Evolutionary conservation across 257 asterid species (phyloP), one percentile per base, ranked within the genome.

Genomic region (Cynanchum wilfordii): DNA sequence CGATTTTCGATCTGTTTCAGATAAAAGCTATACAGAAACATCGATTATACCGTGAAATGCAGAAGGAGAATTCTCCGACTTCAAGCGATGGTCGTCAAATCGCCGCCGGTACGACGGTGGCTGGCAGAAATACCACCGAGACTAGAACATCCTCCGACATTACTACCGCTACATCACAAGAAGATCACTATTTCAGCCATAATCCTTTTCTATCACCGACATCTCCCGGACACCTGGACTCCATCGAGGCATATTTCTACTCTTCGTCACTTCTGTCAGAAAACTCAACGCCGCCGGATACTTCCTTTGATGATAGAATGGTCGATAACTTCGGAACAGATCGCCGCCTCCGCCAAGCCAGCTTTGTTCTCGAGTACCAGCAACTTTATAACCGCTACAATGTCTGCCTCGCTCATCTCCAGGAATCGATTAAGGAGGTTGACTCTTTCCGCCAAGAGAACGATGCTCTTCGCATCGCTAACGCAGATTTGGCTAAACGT

Each of bases 401-500:
- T 72, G 20, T 65, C 71, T 70, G 66, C 74, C 74, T 70, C 10
- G 66, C 74, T 38, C 36, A 24, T 38, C 74, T 70, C 74, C 74
- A 55, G 54, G 74, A 70, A 55, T 55, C 40, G 24, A n/a, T 70
- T 17, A 70, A 70, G 40, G 55, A 70, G 55, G 66, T 36, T 20
- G 54, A 60, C 33, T 58, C 78, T 69, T 54, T 69, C 45, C 73
- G 73, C 45, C 63, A 29, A 29, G 73, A 69, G 73, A 69, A 69
- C 63, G 58, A 47, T 33, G 44, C 57, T 69, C 73, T 69, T 27
- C 57, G 59, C n/a, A 30, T 69, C 15, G 82, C 90, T 19, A 91
- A 91, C 68, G 79, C 93, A 16, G 93, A 91, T 77, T 88, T 91
- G 62, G 80, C 81, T n/a, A 88, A 78, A 63, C 97, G 93, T 42